These are phyloP conservation scores for Erodium texanum DNA, from an alignment of 441 rosid species.

Conservation along the genomic window DNA sequence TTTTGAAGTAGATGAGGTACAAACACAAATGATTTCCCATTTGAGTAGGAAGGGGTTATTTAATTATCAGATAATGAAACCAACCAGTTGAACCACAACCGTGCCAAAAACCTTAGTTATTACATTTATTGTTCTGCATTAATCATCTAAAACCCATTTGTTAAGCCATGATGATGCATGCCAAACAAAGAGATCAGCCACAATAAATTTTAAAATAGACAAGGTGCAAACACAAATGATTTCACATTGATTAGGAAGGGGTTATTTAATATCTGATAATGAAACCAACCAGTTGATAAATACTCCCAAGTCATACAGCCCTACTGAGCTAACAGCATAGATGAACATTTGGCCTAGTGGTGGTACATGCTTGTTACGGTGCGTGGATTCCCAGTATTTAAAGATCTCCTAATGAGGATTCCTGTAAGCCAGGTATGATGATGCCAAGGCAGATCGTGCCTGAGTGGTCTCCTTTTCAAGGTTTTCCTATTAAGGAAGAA, in stretches of 20 bases:
- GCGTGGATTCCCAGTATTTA: neutral
- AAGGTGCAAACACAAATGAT: neutral
- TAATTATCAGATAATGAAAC: neutral
- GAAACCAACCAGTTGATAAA: neutral
- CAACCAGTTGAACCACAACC: no score
- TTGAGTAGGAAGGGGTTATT: neutral
- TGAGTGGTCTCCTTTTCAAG: neutral
- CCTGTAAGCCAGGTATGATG: slow-evolving; percentile 29
- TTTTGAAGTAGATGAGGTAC: neutral
- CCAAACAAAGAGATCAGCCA: neutral
- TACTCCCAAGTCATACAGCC: neutral
- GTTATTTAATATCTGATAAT: neutral
- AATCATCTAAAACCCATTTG: no score
- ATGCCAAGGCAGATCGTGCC: neutral
- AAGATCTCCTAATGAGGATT: slow-evolving; percentile 21
- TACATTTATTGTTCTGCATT: no score
- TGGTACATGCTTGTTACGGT: neutral
- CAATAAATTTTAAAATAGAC: neutral
- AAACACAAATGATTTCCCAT: neutral
- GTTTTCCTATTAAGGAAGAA: neutral
- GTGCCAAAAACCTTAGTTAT: neutral
- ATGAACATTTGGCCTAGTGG: neutral
- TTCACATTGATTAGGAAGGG: neutral
- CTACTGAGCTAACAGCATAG: neutral
- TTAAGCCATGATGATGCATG: no score